phyloP scores from a whole-genome alignment of 2,329 filamentous ascomycete genomes.

The Venturia carpophila region DNA sequence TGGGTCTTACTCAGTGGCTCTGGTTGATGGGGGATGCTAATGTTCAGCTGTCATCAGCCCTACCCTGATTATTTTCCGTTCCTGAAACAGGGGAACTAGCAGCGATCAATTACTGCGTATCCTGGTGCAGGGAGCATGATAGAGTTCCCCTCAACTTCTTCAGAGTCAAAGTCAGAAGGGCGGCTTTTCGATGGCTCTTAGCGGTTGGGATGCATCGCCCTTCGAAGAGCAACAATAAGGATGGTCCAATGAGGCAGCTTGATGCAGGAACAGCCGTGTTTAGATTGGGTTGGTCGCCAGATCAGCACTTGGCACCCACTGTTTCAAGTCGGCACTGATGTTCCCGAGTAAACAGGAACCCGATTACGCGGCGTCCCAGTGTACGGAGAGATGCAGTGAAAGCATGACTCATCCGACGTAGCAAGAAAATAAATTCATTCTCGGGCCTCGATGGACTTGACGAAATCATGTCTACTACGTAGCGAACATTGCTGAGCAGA shows the following conservation, averaged over 20 bases:
- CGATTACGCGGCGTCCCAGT: background rate
- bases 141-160: background rate
- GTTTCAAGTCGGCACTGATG: conserved; percentile 1
- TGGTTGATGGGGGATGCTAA: background rate
- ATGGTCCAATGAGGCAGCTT: background rate
- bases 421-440: background rate
- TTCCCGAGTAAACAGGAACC: background rate
- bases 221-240: background rate
- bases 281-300: background rate
- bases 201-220: background rate
- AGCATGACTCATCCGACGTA: background rate
- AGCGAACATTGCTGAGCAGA: too few species aligned
- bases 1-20: background rate
- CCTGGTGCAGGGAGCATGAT: background rate
- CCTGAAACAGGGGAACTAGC: conserved; percentile 7
- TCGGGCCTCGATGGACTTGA: background rate
- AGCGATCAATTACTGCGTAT: background rate
- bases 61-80: conserved; percentile 3
- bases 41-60: conserved; percentile 10
- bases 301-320: background rate
- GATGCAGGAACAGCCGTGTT: conserved; percentile 5
- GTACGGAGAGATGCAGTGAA: background rate
- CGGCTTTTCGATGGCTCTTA: background rate
- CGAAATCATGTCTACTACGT: background rate
- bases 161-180: background rate